These are phyloP conservation scores for Syzygium oleosum DNA, from an alignment of 345 rosid species.

Conservation along the genomic window DNA sequence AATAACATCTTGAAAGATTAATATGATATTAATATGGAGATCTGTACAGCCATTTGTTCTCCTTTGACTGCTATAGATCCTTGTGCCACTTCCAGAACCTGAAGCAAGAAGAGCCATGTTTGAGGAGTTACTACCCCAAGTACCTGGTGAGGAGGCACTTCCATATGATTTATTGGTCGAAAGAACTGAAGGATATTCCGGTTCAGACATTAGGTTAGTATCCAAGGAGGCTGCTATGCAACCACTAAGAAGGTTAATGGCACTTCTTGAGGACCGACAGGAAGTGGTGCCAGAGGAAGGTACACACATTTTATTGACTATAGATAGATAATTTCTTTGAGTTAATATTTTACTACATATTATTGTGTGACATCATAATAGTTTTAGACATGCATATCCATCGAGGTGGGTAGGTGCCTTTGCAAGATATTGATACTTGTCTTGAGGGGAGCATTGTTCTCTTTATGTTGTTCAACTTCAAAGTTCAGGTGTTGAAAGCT, in stretches of 20 bases:
- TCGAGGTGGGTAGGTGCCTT: not conserved
- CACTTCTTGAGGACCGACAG: slow-evolving; percentile 44
- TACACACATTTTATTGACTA: slow-evolving; percentile 4
- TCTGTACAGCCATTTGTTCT: not conserved
- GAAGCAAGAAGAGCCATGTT: slow-evolving; percentile 96
- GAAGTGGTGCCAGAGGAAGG: slow-evolving; percentile 78
- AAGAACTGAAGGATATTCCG: slow-evolving; percentile 77
- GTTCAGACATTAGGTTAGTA: slow-evolving; percentile 83
- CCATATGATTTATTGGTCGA: slow-evolving; percentile 74
- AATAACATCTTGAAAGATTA: not conserved
- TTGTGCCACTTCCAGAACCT: slow-evolving; percentile 92
- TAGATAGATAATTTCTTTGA: not conserved
- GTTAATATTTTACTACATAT: not conserved
- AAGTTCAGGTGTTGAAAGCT: not conserved
- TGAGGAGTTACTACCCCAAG: slow-evolving; percentile 61
- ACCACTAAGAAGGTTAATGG: slow-evolving; percentile 75
- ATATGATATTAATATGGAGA: not conserved
- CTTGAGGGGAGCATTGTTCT: not conserved
- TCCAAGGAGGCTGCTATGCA: slow-evolving; percentile 98
- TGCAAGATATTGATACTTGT: not conserved
- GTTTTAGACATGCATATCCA: not conserved
- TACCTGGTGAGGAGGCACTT: slow-evolving; percentile 41
- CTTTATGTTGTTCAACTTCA: not conserved
- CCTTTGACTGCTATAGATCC: slow-evolving; percentile 59
- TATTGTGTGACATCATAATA: not conserved